These are phyloP conservation scores for Chaetomium olivaceum DNA, from an alignment of 2,329 filamentous ascomycete species.

Conservation along the genomic window DNA sequence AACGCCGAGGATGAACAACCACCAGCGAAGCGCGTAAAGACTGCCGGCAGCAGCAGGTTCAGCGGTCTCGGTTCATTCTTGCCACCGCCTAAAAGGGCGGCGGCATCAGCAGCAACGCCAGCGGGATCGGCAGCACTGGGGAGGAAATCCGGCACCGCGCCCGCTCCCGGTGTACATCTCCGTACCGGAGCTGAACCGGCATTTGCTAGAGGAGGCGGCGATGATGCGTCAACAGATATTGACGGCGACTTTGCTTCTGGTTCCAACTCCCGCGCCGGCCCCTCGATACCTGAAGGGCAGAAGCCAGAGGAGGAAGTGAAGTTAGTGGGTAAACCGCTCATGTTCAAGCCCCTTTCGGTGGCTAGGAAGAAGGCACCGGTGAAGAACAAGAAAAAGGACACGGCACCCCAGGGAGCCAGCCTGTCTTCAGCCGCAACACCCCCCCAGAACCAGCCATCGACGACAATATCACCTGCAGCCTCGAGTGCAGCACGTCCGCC, in stretches of 20 bases:
- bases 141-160: conserved; percentile 37
- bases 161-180: conserved; percentile 65
- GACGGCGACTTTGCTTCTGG: conserved; percentile 42
- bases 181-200: conserved; percentile 83
- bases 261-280: conserved; percentile 33
- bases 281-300: conserved; percentile 56
- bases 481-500: conserved; percentile 11
- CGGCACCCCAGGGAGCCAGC: conserved; percentile 26
- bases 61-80: conserved; percentile 84
- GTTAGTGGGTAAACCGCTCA: conserved; percentile 74
- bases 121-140: conserved; percentile 31
- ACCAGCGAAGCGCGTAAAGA: conserved; percentile 70
- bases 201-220: conserved; percentile 60
- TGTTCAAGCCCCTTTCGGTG: conserved; percentile 89
- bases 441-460: conserved; percentile 25
- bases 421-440: conserved; percentile 25
- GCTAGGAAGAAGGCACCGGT: conserved; percentile 62
- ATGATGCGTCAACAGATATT: conserved; percentile 9
- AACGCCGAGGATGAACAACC: conserved; percentile 48
- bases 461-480: conserved; percentile 11
- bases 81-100: conserved; percentile 71
- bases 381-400: conserved; percentile 61
- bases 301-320: conserved; percentile 65
- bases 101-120: conserved; percentile 32
- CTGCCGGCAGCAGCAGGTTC: conserved; percentile 57